phyloP scores from a whole-genome alignment of 2,329 filamentous ascomycete genomes.

The Bipolaris cookei region DNA sequence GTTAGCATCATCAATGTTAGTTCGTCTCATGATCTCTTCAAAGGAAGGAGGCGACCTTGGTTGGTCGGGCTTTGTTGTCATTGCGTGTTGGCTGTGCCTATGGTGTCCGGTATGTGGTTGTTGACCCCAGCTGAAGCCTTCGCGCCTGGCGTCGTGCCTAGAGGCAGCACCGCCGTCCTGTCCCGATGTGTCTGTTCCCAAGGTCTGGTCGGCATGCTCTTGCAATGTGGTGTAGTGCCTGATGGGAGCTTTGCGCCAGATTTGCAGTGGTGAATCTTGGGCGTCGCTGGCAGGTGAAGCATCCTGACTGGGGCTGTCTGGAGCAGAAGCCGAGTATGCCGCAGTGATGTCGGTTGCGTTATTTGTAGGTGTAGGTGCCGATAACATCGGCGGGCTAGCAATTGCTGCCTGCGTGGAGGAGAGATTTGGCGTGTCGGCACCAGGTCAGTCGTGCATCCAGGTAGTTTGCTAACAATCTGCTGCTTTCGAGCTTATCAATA shows the following conservation, averaged over 20 bases:
- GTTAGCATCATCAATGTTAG: conserved; percentile 17
- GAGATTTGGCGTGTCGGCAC: conserved; percentile 16
- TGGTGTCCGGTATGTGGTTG: conserved; percentile 13
- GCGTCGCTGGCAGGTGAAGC: conserved; percentile 11
- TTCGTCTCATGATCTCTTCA: conserved; percentile 27
- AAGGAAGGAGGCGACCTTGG: conserved; percentile 27
- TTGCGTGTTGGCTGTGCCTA: conserved; percentile 16
- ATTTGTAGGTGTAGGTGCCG: conserved; percentile 9
- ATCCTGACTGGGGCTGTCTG: conserved; percentile 4
- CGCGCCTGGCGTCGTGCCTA: conserved; percentile 29
- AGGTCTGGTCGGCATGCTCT: conserved; percentile 34
- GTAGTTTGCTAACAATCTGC: neutral
- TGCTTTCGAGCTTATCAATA: conserved; percentile 2
- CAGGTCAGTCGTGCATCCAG: conserved; percentile 20
- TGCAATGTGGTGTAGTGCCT: conserved; percentile 34
- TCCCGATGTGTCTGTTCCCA: neutral
- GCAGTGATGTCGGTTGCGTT: conserved; percentile 12
- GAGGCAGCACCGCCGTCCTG: conserved; percentile 20
- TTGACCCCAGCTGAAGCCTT: conserved; percentile 35
- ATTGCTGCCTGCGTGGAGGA: conserved; percentile 11
- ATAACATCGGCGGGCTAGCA: conserved; percentile 24
- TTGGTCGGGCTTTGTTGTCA: conserved; percentile 19
- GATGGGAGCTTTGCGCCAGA: conserved; percentile 11
- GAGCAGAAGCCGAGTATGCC: conserved; percentile 6
- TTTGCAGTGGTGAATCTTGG: neutral